Conservation (phyloP, 78 protist genomes). For the Dictyostelium capitatum region DNA sequence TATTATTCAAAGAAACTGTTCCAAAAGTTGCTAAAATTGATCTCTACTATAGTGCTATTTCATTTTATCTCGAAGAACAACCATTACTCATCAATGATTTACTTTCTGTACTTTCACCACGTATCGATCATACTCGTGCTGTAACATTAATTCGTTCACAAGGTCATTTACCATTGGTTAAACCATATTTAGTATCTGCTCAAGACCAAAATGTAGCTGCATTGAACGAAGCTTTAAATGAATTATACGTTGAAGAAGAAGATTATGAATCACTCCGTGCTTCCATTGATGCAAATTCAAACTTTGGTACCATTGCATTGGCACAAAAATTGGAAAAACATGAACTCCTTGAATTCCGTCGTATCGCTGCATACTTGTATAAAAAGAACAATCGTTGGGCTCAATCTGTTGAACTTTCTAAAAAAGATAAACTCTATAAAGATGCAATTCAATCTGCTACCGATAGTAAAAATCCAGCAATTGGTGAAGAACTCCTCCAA, state of each 20-base stretch:
- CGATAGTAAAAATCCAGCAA: constrained; percentile 86
- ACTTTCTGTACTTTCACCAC: constrained; percentile 81
- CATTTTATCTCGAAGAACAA: constrained; percentile 94
- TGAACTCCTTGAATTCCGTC: constrained; percentile 97
- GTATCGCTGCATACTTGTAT: constrained; percentile 97
- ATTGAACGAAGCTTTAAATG: constrained; percentile 98
- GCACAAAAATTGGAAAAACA: constrained; percentile 95
- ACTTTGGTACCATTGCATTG: constrained; percentile 95
- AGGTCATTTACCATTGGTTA: constrained; percentile 93
- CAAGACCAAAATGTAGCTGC: constrained; percentile 87
- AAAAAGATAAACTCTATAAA: constrained; percentile 95
- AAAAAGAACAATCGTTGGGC: constrained; percentile 87
- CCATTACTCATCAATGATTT: constrained; percentile 94
- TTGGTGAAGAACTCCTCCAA: constrained; percentile 95
- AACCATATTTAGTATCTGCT: constrained; percentile 92
- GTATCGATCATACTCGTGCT: constrained; percentile 95
- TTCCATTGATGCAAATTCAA: constrained; percentile 89
- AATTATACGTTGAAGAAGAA: constrained; percentile 97
- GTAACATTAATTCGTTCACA: constrained; percentile 82
- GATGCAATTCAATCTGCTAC: constrained; percentile 99
- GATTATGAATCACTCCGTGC: constrained; percentile 95
- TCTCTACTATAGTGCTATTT: constrained; percentile 93
- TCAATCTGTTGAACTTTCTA: constrained; percentile 95
- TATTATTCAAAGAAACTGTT: constrained; percentile 94
- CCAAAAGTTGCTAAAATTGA: constrained; percentile 96